These are phyloP conservation scores for Pulveroboletus frians DNA, from an alignment of 768 basidiomycete genomes.

Conservation along the genomic window DNA sequence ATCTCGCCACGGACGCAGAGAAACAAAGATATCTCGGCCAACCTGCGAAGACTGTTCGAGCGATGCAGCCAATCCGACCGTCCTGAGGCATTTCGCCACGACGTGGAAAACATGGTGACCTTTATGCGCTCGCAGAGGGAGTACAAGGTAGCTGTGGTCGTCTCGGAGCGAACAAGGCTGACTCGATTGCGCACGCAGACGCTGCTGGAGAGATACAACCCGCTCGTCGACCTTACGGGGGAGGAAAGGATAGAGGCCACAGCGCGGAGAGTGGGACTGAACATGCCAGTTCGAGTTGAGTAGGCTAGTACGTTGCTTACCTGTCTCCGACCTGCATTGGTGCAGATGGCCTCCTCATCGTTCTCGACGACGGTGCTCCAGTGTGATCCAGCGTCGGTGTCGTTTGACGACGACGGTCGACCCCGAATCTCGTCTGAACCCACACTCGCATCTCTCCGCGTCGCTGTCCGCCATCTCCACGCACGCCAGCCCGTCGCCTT, in stretches of 20 bases:
- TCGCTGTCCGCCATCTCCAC: slow-evolving; percentile 49
- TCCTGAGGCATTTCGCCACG: slow-evolving; percentile 33
- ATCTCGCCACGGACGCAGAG: slow-evolving; percentile 32
- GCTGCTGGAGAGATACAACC: slow-evolving; percentile 84
- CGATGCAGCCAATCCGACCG: slow-evolving; percentile 23
- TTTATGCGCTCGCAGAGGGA: slow-evolving; percentile 72
- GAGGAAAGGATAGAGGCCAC: slow-evolving; percentile 83
- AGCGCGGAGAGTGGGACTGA: slow-evolving; percentile 79
- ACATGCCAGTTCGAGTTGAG: slow-evolving; percentile 56
- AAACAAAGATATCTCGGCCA: slow-evolving; percentile 41
- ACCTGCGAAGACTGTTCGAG: slow-evolving; percentile 54
- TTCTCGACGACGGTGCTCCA: slow-evolving; percentile 40
- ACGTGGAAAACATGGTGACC: slow-evolving; percentile 54
- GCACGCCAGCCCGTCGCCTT: slow-evolving; percentile 67
- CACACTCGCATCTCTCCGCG: slow-evolving; percentile 49
- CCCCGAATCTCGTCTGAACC: slow-evolving; percentile 47
- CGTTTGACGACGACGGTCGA: slow-evolving; percentile 43
- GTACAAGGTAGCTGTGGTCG: slow-evolving; percentile 55
- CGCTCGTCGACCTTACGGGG: slow-evolving; percentile 68
- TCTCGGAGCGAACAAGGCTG: background rate
- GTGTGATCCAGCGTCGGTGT: slow-evolving; percentile 61
- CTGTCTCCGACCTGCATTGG: slow-evolving; percentile 1
- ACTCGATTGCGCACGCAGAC: slow-evolving; percentile 37
- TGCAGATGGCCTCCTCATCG: background rate
- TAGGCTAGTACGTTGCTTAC: slow-evolving; percentile 8